A percentile compares a stretch with the other conserved stretches of the same genome.
phyloP scores from a whole-genome alignment of 1,284 basidiomycete genomes.

The Cryptococcus deneoformans region DNA sequence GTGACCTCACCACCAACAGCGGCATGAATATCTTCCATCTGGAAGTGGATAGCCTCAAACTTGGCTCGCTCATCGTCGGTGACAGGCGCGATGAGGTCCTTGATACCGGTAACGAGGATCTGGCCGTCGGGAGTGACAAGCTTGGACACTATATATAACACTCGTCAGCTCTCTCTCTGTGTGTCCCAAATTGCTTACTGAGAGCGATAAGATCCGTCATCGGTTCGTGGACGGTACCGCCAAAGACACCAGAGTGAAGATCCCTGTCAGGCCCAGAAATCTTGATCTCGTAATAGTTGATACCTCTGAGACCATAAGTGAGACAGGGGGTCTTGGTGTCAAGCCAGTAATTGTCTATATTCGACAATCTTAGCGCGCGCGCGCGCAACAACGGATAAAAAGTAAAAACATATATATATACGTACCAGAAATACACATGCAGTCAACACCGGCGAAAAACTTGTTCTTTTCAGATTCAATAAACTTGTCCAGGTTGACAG shows the following conservation, averaged over 20 bases:
- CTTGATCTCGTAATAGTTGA: conserved; percentile 83
- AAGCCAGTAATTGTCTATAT: conserved; percentile 52
- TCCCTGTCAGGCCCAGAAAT: conserved; percentile 84
- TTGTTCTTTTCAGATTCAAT: conserved; percentile 75
- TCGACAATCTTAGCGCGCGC: too few species aligned
- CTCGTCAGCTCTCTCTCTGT: neutral
- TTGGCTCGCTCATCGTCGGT: conserved; percentile 69
- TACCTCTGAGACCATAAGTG: conserved; percentile 65
- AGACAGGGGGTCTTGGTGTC: conserved; percentile 52
- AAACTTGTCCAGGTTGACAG: conserved; percentile 88
- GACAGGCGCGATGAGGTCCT: conserved; percentile 78
- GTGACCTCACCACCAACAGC: conserved; percentile 76
- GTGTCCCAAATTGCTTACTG: conserved; percentile 27
- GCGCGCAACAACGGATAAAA: conserved; percentile 4
- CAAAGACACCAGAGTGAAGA: conserved; percentile 89
- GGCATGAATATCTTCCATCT: conserved; percentile 66
- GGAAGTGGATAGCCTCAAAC: conserved; percentile 75
- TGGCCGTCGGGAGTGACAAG: conserved; percentile 79
- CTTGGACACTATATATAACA: conserved; percentile 55
- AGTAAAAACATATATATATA: neutral
- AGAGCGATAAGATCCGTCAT: conserved; percentile 62
- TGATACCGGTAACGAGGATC: conserved; percentile 88
- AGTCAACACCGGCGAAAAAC: conserved; percentile 90
- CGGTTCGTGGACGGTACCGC: conserved; percentile 78
- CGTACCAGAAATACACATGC: conserved; percentile 85